Evolutionary conservation across 2,329 filamentous ascomycete genomes (phyloP).

Genomic region (Calonectria hongkongensis): DNA sequence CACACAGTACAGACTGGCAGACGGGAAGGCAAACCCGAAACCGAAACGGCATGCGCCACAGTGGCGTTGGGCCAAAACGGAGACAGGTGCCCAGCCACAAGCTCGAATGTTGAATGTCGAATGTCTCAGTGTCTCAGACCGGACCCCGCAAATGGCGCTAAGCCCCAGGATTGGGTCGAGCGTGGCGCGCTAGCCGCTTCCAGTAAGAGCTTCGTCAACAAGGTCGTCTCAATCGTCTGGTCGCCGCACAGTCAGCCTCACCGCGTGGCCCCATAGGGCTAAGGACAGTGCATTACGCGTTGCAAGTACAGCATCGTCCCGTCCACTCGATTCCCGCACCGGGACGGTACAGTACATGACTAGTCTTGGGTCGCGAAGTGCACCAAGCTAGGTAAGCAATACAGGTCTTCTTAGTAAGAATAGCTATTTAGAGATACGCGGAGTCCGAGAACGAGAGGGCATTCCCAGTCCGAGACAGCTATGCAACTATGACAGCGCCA

Average conservation of each 20-base stretch:
- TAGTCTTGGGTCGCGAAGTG: conserved; percentile 14
- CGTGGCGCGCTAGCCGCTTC: conserved; percentile 28
- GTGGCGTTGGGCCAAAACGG: conserved; percentile 9
- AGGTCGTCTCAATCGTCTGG: conserved; percentile 2
- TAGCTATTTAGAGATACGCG: conserved; percentile 11
- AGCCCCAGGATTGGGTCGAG: conserved; percentile 29
- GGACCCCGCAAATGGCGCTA: conserved; percentile 14
- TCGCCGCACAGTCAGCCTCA: conserved; percentile 34
- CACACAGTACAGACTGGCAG: neutral
- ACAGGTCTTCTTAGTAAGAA: conserved; percentile 19
- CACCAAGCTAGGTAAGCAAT: conserved; percentile 23
- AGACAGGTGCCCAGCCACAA: neutral
- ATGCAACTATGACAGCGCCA: neutral
- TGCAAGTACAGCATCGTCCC: conserved; percentile 35
- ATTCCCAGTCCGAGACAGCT: neutral
- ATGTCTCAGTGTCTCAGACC: neutral
- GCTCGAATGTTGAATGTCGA: neutral
- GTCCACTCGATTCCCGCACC: conserved; percentile 24
- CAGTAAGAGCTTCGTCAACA: conserved; percentile 32
- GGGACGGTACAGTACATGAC: conserved; percentile 18
- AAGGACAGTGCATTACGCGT: conserved; percentile 27
- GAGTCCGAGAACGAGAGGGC: conserved; percentile 2
- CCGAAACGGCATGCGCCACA: conserved; percentile 31
- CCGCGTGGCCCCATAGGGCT: conserved; percentile 39
- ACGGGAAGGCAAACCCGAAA: neutral